phyloP scores from a whole-genome alignment of 208 protist genomes.

The Trichomonas vaginalis region DNA sequence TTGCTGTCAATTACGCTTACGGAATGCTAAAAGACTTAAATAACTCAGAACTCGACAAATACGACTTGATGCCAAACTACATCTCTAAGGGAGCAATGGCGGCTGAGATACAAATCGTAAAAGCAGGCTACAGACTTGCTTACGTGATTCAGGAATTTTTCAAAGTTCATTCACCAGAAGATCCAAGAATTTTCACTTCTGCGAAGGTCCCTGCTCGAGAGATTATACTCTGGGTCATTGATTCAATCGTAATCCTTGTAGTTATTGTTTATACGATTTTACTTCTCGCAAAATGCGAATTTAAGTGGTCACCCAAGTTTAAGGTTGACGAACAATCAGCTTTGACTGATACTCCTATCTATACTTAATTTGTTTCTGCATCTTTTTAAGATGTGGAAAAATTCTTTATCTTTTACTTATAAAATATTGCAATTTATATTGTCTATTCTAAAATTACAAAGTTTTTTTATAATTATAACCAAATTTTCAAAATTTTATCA shows the following conservation, averaged over 20 bases:
- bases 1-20: not conserved
- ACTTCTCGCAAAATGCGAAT: not conserved
- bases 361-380: not conserved
- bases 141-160: not conserved
- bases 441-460: too few relatives aligned
- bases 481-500: too few relatives aligned
- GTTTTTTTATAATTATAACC: too few relatives aligned
- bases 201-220: not conserved
- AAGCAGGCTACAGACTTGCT: not conserved
- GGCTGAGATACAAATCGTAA: not conserved
- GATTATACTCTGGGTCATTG: not conserved
- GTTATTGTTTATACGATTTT: not conserved
- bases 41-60: not conserved
- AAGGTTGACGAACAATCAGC: not conserved
- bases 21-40: not conserved
- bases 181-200: not conserved
- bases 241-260: not conserved
- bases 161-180: not conserved
- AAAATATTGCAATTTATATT: too few relatives aligned
- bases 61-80: not conserved
- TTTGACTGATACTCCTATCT: not conserved
- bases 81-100: not conserved
- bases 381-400: not conserved
- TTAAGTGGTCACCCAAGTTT: not conserved
- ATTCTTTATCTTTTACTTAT: not conserved